A percentile compares a stretch with the other conserved stretches of the same genome.
Conservation (phyloP, 805 yeast genomes). For the Clavispora fructus region DNA sequence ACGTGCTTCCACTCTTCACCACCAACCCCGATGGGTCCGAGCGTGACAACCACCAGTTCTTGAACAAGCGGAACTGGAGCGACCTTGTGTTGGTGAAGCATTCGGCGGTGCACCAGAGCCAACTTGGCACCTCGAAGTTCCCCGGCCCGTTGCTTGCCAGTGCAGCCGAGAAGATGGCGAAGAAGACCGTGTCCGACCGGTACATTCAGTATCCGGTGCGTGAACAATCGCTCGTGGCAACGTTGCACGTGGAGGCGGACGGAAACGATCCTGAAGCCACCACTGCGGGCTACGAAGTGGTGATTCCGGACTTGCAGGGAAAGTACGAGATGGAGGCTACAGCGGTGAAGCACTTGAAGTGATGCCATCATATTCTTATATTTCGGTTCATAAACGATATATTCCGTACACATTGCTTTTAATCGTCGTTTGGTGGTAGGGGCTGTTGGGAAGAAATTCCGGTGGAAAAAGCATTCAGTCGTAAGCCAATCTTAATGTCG, state of each 20-base stretch:
- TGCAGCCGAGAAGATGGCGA: slow-evolving; percentile 8
- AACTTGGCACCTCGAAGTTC: slow-evolving; percentile 19
- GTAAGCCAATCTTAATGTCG: too few species aligned
- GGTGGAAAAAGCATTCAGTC: too few species aligned
- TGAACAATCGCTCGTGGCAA: slow-evolving; percentile 55
- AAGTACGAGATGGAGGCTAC: slow-evolving; percentile 26
- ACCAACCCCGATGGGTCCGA: slow-evolving; percentile 50
- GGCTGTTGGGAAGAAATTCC: too few species aligned
- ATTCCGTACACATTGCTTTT: too few species aligned
- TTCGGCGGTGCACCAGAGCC: slow-evolving; percentile 19
- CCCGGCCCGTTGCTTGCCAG: slow-evolving; percentile 38
- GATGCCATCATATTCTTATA: too few species aligned
- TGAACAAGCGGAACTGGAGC: slow-evolving; percentile 69
- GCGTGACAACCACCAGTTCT: slow-evolving; percentile 47
- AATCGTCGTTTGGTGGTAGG: too few species aligned
- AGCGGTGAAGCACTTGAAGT: slow-evolving; percentile 27
- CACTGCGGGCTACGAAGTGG: slow-evolving; percentile 61
- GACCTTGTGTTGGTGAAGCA: slow-evolving; percentile 54
- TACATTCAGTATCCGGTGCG: slow-evolving; percentile 51
- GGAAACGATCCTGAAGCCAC: slow-evolving; percentile 40
- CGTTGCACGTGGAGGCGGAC: slow-evolving; percentile 70
- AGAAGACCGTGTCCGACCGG: slow-evolving; percentile 15
- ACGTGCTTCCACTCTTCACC: slow-evolving; percentile 67
- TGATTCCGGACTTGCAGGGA: slow-evolving; percentile 57
- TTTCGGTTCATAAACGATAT: too few species aligned